phyloP scores from a whole-genome alignment of 441 rosid genomes.

The Breynia disticha region DNA sequence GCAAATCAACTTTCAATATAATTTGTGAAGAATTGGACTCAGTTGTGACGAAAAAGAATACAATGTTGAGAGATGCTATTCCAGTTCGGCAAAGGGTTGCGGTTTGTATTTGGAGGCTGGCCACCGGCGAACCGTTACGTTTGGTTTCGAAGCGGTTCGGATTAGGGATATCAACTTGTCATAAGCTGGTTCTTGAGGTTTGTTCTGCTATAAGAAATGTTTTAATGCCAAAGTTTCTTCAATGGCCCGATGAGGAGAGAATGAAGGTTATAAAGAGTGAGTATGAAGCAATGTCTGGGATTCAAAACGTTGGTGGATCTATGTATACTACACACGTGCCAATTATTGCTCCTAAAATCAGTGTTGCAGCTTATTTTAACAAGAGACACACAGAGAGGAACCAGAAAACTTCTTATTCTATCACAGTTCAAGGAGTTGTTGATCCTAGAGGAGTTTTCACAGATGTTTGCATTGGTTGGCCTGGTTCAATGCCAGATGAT shows the following conservation, averaged over 20 bases:
- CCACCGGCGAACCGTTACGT: slow-evolving; percentile 65
- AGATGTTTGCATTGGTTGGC: slow-evolving; percentile 72
- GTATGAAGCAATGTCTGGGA: slow-evolving; percentile 36
- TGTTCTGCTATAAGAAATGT: slow-evolving; percentile 56
- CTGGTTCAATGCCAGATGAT: slow-evolving; percentile 64
- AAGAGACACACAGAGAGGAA: slow-evolving; percentile 67
- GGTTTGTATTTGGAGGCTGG: slow-evolving; percentile 71
- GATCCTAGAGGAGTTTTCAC: slow-evolving; percentile 55
- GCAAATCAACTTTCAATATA: slow-evolving; percentile 48
- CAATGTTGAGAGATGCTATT: slow-evolving; percentile 62
- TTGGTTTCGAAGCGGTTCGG: slow-evolving; percentile 68
- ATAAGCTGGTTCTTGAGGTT: slow-evolving; percentile 70
- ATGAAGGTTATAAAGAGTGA: slow-evolving; percentile 25
- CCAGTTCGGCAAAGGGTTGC: slow-evolving; percentile 76
- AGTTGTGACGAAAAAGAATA: slow-evolving; percentile 64
- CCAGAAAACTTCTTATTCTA: slow-evolving; percentile 67
- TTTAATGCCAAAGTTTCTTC: slow-evolving; percentile 51
- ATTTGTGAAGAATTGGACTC: slow-evolving; percentile 58
- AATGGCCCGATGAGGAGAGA: slow-evolving; percentile 46
- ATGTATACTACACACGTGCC: slow-evolving; percentile 69
- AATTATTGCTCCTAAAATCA: slow-evolving; percentile 57
- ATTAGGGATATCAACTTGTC: slow-evolving; percentile 70
- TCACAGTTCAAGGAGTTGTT: slow-evolving; percentile 66
- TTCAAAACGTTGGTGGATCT: slow-evolving; percentile 50
- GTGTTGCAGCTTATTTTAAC: slow-evolving; percentile 54